Evolutionary conservation across 805 yeast species (phyloP).

Genomic region (Ascoidea rubescens): DNA sequence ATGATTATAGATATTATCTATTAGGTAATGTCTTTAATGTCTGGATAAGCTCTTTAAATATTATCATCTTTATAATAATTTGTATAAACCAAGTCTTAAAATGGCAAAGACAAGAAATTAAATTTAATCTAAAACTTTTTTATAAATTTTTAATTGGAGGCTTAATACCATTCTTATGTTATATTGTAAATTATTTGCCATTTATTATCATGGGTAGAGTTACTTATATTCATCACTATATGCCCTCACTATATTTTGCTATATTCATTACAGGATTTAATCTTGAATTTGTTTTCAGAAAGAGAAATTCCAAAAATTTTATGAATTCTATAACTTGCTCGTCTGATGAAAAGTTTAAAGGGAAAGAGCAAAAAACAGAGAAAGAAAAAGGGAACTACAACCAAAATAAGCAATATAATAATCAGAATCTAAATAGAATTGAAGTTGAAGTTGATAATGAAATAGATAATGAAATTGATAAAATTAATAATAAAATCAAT

Average conservation of each 20-base stretch:
- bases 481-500: no score
- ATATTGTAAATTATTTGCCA: conserved; percentile 83
- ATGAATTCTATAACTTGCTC: background rate
- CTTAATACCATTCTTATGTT: conserved; percentile 74
- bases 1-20: conserved; percentile 44
- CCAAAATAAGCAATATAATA: background rate
- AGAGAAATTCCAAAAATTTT: background rate
- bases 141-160: conserved; percentile 48
- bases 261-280: conserved; percentile 58
- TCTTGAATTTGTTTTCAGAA: conserved; percentile 25
- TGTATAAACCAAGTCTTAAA: conserved; percentile 24
- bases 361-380: background rate
- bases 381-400: background rate
- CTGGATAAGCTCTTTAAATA: conserved; percentile 45
- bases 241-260: conserved; percentile 92
- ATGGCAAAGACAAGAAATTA: conserved; percentile 62
- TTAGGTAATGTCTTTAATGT: conserved; percentile 52
- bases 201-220: conserved; percentile 92
- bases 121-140: conserved; percentile 25
- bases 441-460: background rate
- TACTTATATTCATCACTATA: conserved; percentile 90
- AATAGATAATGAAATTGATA: no score
- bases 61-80: conserved; percentile 26
- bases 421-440: background rate
- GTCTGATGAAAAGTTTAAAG: background rate